phyloP scores from a whole-genome alignment of 2,329 filamentous ascomycete genomes.

The Penicillium hesseltinei region DNA sequence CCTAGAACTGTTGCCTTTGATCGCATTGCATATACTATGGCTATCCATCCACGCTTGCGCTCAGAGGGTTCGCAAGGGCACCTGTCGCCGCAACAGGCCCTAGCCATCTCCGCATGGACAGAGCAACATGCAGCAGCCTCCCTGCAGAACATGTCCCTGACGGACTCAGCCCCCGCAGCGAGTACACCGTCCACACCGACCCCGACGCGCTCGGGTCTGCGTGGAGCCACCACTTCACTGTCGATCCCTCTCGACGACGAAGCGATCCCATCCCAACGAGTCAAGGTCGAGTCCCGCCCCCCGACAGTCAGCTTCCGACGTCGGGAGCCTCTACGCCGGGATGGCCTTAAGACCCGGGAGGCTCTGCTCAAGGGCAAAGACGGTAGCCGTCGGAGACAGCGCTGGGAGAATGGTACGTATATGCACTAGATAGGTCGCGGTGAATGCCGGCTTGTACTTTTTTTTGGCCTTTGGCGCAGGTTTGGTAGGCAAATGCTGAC shows the following conservation, averaged over 20 bases:
- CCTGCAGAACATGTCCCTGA: slow-evolving; percentile 36
- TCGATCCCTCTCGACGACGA: slow-evolving; percentile 72
- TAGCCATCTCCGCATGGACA: slow-evolving; percentile 69
- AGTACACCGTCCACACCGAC: slow-evolving; percentile 54
- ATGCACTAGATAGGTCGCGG: neutral
- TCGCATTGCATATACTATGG: slow-evolving; percentile 34
- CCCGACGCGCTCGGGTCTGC: slow-evolving; percentile 44
- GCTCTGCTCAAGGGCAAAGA: slow-evolving; percentile 84
- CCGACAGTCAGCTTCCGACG: slow-evolving; percentile 49
- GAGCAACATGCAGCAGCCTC: slow-evolving; percentile 42
- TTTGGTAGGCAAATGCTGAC: slow-evolving; percentile 23
- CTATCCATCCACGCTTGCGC: slow-evolving; percentile 42
- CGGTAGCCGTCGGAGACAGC: slow-evolving; percentile 76
- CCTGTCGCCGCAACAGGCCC: slow-evolving; percentile 41
- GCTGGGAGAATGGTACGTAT: slow-evolving; percentile 87
- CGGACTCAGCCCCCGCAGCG: slow-evolving; percentile 23
- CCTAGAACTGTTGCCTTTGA: neutral
- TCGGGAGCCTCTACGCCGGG: slow-evolving; percentile 56
- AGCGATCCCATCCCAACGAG: slow-evolving; percentile 29
- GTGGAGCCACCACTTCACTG: slow-evolving; percentile 62
- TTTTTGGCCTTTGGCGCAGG: neutral
- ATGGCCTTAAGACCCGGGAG: slow-evolving; percentile 67
- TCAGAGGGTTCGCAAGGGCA: slow-evolving; percentile 24
- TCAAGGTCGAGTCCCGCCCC: slow-evolving; percentile 28
- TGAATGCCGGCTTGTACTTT: neutral